These are phyloP conservation scores for Suillus subaureus DNA, from an alignment of 768 basidiomycete species.

Conservation along the genomic window DNA sequence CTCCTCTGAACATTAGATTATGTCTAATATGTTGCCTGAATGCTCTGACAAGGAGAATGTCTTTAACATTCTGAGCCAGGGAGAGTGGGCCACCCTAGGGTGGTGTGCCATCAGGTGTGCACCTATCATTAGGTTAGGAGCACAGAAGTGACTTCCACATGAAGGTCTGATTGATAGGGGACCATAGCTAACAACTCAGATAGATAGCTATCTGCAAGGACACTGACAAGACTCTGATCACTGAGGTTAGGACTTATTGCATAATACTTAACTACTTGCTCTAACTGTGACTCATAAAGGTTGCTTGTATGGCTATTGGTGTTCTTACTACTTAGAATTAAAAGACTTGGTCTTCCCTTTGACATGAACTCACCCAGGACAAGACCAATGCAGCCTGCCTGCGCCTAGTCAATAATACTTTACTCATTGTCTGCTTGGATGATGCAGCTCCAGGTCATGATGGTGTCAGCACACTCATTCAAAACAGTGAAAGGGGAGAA, in stretches of 20 bases:
- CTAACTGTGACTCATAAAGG: slow-evolving; percentile 15
- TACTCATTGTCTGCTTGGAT: too few relatives aligned
- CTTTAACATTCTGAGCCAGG: too few relatives aligned
- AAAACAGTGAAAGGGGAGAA: slow-evolving; percentile 41
- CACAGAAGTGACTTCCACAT: too few relatives aligned
- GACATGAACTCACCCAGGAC: slow-evolving; percentile 37
- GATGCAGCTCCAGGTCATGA: slow-evolving; percentile 5
- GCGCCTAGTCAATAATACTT: slow-evolving; percentile 44
- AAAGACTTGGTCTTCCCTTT: slow-evolving; percentile 84
- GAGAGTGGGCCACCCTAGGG: too few relatives aligned
- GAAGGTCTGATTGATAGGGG: too few relatives aligned
- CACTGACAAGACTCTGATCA: slow-evolving; percentile 77
- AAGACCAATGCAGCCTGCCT: slow-evolving; percentile 80
- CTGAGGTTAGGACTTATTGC: slow-evolving; percentile 42
- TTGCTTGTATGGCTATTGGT: slow-evolving; percentile 55
- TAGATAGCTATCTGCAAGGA: slow-evolving; percentile 86
- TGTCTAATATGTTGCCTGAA: too few relatives aligned
- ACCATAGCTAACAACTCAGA: too few relatives aligned
- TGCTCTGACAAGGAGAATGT: too few relatives aligned
- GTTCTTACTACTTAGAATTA: slow-evolving; percentile 94
- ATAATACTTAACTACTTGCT: neutral
- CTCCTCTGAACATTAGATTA: too few relatives aligned
- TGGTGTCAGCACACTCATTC: slow-evolving; percentile 13
- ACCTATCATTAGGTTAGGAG: too few relatives aligned
- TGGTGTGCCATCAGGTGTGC: too few relatives aligned